Conservation (phyloP, 495 filamentous ascomycete genomes). For the Pseudomonodictys pantanalensis region DNA sequence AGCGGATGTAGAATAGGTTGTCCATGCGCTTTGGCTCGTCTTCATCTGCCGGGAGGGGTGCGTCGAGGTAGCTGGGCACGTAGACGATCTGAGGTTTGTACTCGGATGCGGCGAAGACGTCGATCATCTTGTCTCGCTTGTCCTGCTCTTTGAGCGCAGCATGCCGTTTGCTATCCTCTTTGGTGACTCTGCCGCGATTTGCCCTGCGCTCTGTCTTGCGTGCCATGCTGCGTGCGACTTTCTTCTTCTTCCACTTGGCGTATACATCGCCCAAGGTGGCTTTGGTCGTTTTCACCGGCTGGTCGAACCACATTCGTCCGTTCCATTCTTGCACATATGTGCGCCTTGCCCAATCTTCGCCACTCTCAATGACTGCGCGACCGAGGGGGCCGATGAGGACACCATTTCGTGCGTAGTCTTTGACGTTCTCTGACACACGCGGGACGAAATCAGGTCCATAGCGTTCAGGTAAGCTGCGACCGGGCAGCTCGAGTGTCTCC, state of each 20-base stretch:
- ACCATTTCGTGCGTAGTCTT: constrained; percentile 11
- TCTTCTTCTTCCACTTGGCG: constrained; percentile 3
- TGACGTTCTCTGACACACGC: background rate
- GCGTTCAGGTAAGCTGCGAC: background rate
- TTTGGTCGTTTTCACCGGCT: background rate
- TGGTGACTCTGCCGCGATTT: background rate
- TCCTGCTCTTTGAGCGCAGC: constrained; percentile 1
- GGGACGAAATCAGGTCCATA: constrained; percentile 17
- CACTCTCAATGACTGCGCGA: constrained; percentile 14
- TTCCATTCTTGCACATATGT: constrained; percentile 14
- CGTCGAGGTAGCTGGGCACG: constrained; percentile 16
- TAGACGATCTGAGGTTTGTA: constrained; percentile 22
- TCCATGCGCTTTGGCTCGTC: background rate
- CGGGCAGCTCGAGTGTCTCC: constrained; percentile 21
- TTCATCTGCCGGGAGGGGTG: background rate
- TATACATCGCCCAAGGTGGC: background rate
- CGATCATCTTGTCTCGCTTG: constrained; percentile 13
- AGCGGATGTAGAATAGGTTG: constrained; percentile 24
- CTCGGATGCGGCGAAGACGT: constrained; percentile 5
- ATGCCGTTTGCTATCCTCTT: background rate
- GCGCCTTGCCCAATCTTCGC: constrained; percentile 9
- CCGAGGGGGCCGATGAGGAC: constrained; percentile 8
- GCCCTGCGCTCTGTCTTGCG: background rate
- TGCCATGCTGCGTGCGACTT: background rate
- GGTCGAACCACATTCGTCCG: constrained; percentile 12